Evolutionary conservation across 208 protist genomes (phyloP).

Genomic region (Histomonas meleagridis): DNA sequence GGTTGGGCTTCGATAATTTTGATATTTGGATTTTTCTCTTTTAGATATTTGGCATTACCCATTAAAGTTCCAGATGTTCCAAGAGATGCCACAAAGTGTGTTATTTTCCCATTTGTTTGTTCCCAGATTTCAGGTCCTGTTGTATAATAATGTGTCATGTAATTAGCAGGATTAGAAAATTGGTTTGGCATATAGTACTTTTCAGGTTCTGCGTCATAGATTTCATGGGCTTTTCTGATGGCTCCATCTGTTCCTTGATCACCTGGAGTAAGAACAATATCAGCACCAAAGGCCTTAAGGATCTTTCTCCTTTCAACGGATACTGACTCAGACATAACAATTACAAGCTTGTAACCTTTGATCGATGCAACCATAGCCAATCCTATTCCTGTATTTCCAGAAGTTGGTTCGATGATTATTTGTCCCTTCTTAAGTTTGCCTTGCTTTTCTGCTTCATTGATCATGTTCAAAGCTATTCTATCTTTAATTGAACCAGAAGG

Average conservation of each 20-base stretch:
- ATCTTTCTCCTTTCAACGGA: slow-evolving; percentile 76
- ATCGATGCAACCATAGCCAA: slow-evolving; percentile 77
- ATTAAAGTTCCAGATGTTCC: slow-evolving; percentile 28
- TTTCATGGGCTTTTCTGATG: not conserved
- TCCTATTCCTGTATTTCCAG: slow-evolving; percentile 63
- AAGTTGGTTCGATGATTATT: slow-evolving; percentile 83
- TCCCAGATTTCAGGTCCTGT: slow-evolving; percentile 66
- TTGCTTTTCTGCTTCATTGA: slow-evolving; percentile 72
- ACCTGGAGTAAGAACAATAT: slow-evolving; percentile 81
- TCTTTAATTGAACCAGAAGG: slow-evolving; percentile 83
- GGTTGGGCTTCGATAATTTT: not conserved
- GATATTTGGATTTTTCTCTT: not conserved
- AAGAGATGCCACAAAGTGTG: not conserved
- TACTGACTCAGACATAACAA: slow-evolving; percentile 90
- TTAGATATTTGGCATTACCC: not conserved
- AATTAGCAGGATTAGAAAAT: slow-evolving; percentile 69
- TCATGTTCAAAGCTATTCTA: slow-evolving; percentile 80
- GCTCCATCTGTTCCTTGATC: not conserved
- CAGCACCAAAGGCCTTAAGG: slow-evolving; percentile 70
- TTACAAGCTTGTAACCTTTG: slow-evolving; percentile 79
- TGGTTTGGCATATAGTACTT: slow-evolving; percentile 48
- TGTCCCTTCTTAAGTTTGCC: slow-evolving; percentile 74
- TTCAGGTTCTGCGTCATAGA: not conserved
- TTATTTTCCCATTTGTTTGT: slow-evolving; percentile 14
- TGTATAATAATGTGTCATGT: slow-evolving; percentile 66